Conservation (phyloP, 2,329 filamentous ascomycete species). For the Fusarium pseudonygamai region DNA sequence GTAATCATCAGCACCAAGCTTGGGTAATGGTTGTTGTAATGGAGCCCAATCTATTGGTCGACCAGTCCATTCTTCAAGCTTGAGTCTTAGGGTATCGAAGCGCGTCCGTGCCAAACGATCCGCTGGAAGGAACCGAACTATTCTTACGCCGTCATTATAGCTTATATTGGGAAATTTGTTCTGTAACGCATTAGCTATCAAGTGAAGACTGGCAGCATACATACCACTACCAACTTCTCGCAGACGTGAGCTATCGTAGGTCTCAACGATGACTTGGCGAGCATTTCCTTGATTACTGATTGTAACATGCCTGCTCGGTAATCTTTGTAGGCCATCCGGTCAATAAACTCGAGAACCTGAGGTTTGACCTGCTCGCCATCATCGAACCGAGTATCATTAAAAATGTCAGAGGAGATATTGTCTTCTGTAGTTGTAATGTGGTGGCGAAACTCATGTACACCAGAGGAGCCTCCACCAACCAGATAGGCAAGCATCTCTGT, state of each 20-base stretch:
- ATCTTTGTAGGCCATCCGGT: rapidly evolving
- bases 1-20: rapidly evolving
- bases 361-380: not conserved
- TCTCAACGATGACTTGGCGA: not conserved
- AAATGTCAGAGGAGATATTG: not conserved
- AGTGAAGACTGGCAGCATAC: rapidly evolving
- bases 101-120: rapidly evolving
- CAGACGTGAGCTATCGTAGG: rapidly evolving
- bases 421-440: not conserved
- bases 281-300: rapidly evolving
- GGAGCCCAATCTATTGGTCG: not conserved
- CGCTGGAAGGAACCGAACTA: not conserved
- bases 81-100: rapidly evolving
- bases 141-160: not conserved
- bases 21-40: rapidly evolving
- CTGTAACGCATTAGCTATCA: not conserved
- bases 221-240: rapidly evolving
- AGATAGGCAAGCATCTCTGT: not conserved
- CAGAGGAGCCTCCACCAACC: rapidly evolving
- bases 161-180: rapidly evolving
- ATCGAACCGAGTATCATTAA: rapidly evolving
- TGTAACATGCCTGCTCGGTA: rapidly evolving
- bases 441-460: rapidly evolving
- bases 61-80: not conserved
- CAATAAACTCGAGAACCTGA: not conserved